These are phyloP conservation scores for Thamnidium elegans DNA, from an alignment of 192 early-diverging fungal species.

Conservation along the genomic window DNA sequence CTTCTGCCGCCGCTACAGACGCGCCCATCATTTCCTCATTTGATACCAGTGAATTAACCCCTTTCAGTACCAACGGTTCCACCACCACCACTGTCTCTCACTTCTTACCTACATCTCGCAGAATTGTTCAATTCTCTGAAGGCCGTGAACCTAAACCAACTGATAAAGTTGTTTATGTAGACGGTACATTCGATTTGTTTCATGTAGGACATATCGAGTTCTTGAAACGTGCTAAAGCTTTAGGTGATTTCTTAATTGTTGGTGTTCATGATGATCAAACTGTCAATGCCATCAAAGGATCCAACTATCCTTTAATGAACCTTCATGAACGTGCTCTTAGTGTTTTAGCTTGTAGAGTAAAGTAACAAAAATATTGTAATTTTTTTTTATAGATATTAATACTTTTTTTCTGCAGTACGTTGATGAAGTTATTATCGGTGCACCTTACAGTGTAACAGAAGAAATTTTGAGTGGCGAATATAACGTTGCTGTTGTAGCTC, in stretches of 20 bases:
- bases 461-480: slow-evolving; percentile 85
- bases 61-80: slow-evolving; percentile 66
- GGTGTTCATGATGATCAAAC: slow-evolving; percentile 91
- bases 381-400: neutral
- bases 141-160: slow-evolving; percentile 68
- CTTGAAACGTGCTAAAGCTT: slow-evolving; percentile 76
- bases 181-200: slow-evolving; percentile 97
- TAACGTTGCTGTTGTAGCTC: slow-evolving; percentile 79
- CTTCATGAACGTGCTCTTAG: slow-evolving; percentile 90
- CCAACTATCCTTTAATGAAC: slow-evolving; percentile 94
- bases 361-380: neutral
- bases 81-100: slow-evolving; percentile 69
- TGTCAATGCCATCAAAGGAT: slow-evolving; percentile 83
- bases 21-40: slow-evolving; percentile 31
- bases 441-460: slow-evolving; percentile 84
- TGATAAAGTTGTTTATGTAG: slow-evolving; percentile 89
- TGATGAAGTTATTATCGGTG: slow-evolving; percentile 92
- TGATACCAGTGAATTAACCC: slow-evolving; percentile 57
- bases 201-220: slow-evolving; percentile 93
- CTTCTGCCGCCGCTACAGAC: slow-evolving; percentile 17
- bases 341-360: slow-evolving; percentile 88
- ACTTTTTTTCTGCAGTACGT: slow-evolving; percentile 60
- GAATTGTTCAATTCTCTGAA: slow-evolving; percentile 89
- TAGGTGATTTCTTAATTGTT: slow-evolving; percentile 89
- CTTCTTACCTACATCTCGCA: slow-evolving; percentile 82